Evolutionary conservation across 768 basidiomycete species (phyloP).

Genomic region (Kwoniella sp.): DNA sequence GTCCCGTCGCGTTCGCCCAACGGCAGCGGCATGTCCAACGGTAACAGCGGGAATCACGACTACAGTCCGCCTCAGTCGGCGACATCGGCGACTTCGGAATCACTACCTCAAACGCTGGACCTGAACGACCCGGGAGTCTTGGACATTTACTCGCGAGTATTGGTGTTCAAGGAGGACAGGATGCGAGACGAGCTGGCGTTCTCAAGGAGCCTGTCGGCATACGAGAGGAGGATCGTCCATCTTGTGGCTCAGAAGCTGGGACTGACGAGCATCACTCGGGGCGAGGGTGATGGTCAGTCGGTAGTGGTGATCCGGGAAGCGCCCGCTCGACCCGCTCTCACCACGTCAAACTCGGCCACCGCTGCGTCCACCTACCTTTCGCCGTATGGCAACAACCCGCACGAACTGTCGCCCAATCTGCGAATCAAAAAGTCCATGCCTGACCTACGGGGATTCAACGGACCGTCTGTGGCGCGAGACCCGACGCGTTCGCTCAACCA

Average conservation of each 20-base stretch:
- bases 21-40: conserved; percentile 8
- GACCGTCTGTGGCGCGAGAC: conserved; percentile 48
- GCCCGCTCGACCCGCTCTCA: conserved; percentile 51
- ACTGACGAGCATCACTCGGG: conserved; percentile 78
- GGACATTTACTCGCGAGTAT: conserved; percentile 93
- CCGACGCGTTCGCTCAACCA: conserved; percentile 43
- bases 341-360: conserved; percentile 27
- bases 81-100: conserved; percentile 41
- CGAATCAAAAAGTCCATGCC: conserved; percentile 99
- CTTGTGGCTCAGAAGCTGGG: conserved; percentile 94
- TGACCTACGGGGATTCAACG: conserved; percentile 61
- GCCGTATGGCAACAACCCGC: conserved; percentile 42
- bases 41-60: conserved; percentile 18
- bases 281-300: conserved; percentile 85
- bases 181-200: conserved; percentile 98
- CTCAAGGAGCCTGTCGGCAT: conserved; percentile 75
- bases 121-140: conserved; percentile 91
- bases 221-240: conserved; percentile 88
- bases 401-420: conserved; percentile 57
- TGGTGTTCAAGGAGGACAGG: conserved; percentile 94
- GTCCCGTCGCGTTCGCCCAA: conserved; percentile 15
- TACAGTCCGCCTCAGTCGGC: conserved; percentile 36
- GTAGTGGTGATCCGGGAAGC: conserved; percentile 87
- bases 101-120: conserved; percentile 62
- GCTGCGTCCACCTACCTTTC: conserved; percentile 37